phyloP scores from a whole-genome alignment of 495 filamentous ascomycete species.

The Penicillium waksmanii region DNA sequence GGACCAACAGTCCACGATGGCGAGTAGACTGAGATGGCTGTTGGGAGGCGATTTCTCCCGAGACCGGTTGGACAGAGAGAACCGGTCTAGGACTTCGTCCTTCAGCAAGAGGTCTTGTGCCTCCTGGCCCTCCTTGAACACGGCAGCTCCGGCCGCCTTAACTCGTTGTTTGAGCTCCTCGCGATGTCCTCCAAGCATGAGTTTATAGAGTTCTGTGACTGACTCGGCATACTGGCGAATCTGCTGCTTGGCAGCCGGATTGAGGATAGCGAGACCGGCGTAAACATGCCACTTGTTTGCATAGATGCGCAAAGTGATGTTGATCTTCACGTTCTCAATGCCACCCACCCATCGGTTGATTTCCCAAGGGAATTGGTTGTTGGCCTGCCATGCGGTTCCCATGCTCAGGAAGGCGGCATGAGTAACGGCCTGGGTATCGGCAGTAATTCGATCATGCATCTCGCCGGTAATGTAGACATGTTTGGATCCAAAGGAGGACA shows the following conservation, averaged over 20 bases:
- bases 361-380: conserved; percentile 95
- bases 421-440: conserved; percentile 96
- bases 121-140: conserved; percentile 66
- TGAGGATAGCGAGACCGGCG: conserved; percentile 94
- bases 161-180: conserved; percentile 82
- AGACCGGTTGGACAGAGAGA: conserved; percentile 70
- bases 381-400: conserved; percentile 95
- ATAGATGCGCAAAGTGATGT: conserved; percentile 95
- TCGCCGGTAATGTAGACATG: conserved; percentile 83
- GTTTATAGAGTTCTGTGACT: conserved; percentile 92
- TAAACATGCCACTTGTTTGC: conserved; percentile 99
- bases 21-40: conserved; percentile 88
- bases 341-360: conserved; percentile 89
- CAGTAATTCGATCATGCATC: conserved; percentile 94
- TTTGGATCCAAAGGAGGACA: conserved; percentile 80
- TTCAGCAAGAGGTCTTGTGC: conserved; percentile 70
- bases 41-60: conserved; percentile 72
- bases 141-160: conserved; percentile 73
- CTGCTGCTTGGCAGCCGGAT: conserved; percentile 86
- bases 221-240: conserved; percentile 91
- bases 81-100: conserved; percentile 85
- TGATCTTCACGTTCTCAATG: conserved; percentile 99
- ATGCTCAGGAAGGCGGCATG: conserved; percentile 96
- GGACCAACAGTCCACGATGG: conserved; percentile 99
- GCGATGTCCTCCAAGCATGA: conserved; percentile 85